A percentile compares a stretch with the other conserved stretches of the same genome.
Conservation (phyloP, 2,329 filamentous ascomycete species). For the Aspergillus luchuensis region DNA sequence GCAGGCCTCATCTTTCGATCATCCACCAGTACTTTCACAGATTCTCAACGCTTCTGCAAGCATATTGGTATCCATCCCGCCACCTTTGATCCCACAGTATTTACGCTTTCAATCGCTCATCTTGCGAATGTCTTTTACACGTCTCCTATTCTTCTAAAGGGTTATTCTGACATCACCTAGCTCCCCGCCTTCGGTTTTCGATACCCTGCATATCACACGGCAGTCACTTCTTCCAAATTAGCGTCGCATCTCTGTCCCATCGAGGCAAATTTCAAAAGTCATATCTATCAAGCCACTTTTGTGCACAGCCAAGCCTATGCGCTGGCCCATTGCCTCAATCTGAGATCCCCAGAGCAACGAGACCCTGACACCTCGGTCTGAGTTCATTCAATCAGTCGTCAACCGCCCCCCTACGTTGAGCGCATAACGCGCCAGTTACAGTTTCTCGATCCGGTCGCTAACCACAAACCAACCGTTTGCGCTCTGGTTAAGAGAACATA, state of each 20-base stretch:
- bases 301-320: background rate
- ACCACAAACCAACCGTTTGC: background rate
- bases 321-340: background rate
- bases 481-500: slow-evolving; percentile 15
- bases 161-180: background rate
- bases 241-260: background rate
- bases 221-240: background rate
- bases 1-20: slow-evolving; percentile 13
- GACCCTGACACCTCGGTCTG: background rate
- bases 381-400: background rate
- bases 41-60: background rate
- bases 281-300: background rate
- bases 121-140: background rate
- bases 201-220: background rate
- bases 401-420: background rate
- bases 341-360: background rate
- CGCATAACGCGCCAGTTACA: background rate
- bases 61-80: background rate
- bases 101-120: background rate
- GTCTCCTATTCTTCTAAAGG: background rate
- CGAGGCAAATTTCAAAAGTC: background rate
- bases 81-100: slow-evolving; percentile 1
- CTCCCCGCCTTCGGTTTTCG: slow-evolving; percentile 4
- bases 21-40: background rate
- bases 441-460: background rate